Conservation (phyloP, 164 flowering plant genomes). For the Santalum album region DNA sequence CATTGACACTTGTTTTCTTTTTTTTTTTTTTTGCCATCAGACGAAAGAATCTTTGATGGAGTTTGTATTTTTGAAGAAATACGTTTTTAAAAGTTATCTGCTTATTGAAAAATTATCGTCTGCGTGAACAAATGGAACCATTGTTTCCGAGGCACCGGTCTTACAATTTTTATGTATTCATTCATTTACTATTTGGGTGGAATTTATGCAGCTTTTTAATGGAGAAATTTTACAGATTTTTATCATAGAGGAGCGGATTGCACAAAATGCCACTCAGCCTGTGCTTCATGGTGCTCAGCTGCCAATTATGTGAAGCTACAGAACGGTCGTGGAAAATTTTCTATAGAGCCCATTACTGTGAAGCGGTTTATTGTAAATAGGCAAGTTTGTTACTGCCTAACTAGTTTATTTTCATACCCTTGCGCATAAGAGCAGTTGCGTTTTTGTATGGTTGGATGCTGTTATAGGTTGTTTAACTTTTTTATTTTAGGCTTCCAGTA, state of each 20-base stretch:
- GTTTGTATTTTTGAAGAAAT: too few relatives aligned
- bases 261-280: slow-evolving; percentile 13
- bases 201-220: background rate
- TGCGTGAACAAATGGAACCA: too few relatives aligned
- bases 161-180: too few relatives aligned
- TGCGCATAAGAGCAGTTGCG: background rate
- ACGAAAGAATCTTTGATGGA: too few relatives aligned
- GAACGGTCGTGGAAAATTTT: slow-evolving; percentile 16
- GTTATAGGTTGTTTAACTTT: background rate
- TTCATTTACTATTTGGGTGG: background rate
- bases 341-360: slow-evolving; percentile 14
- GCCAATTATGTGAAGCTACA: slow-evolving; percentile 36
- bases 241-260: slow-evolving; percentile 11
- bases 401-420: background rate
- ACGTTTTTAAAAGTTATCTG: too few relatives aligned
- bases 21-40: too few relatives aligned
- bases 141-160: too few relatives aligned
- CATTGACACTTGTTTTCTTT: too few relatives aligned
- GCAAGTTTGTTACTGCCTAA: slow-evolving; percentile 14
- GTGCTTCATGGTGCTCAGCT: slow-evolving; percentile 36
- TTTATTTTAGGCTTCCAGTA: background rate
- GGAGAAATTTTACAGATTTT: slow-evolving; percentile 18
- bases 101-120: too few relatives aligned
- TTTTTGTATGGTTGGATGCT: background rate
- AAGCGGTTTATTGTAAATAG: slow-evolving; percentile 22